A percentile compares a stretch with the other conserved stretches of the same genome.
Conservation (phyloP, 768 basidiomycete species). For the Lactarius hengduanensis region DNA sequence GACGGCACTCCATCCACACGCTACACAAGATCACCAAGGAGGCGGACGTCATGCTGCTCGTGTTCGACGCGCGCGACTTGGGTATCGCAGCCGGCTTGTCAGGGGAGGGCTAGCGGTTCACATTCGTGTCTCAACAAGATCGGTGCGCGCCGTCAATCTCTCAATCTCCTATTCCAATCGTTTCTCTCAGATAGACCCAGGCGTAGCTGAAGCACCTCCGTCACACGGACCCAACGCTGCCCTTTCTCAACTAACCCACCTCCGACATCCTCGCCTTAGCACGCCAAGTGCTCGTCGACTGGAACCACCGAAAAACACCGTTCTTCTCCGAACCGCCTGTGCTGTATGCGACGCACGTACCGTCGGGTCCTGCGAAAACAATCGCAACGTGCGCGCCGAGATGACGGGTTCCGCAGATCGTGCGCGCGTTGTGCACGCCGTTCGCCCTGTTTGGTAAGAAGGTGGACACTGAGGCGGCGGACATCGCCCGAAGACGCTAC, state of each 20-base stretch:
- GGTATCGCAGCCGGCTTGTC: constrained; percentile 60
- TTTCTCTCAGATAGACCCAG: constrained; percentile 58
- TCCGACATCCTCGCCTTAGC: constrained; percentile 64
- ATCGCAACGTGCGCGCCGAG: too few species aligned
- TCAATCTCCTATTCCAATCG: background rate
- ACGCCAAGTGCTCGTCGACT: constrained; percentile 73
- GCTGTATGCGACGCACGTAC: constrained; percentile 74
- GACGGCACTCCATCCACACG: constrained; percentile 67
- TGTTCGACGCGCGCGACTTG: constrained; percentile 78
- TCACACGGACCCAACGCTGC: constrained; percentile 31
- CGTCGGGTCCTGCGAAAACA: constrained; percentile 37
- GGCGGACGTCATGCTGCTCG: constrained; percentile 75
- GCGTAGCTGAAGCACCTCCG: constrained; percentile 88
- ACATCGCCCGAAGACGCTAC: constrained; percentile 34
- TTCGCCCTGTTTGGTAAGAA: too few species aligned
- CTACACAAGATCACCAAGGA: constrained; percentile 92
- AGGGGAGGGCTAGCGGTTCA: constrained; percentile 80
- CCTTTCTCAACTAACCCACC: constrained; percentile 38
- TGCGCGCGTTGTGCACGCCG: too few species aligned
- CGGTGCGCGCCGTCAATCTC: constrained; percentile 49
- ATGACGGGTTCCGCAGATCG: too few species aligned
- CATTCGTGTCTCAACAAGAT: constrained; percentile 96
- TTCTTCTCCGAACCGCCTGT: constrained; percentile 80
- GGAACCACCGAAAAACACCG: constrained; percentile 81
- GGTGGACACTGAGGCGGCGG: too few species aligned